Evolutionary conservation across 176 grass and related monocot genomes (phyloP).

Genomic region (Oropetium thomaeum): DNA sequence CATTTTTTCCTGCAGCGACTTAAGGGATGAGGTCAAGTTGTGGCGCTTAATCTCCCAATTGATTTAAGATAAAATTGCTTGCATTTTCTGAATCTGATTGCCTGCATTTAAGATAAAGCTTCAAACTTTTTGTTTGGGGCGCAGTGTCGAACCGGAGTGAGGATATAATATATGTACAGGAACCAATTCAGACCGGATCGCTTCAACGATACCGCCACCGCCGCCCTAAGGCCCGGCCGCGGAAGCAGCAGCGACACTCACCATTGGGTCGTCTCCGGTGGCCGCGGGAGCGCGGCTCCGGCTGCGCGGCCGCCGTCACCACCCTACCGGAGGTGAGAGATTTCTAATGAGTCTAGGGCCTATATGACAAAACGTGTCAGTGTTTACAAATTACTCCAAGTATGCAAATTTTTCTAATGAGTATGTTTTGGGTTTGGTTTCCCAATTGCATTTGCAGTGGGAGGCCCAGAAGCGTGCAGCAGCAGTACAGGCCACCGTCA

Average conservation of each 20-base stretch:
- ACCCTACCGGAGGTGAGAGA: conserved; percentile 31
- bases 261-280: conserved; percentile 44
- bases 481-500: conserved; percentile 31
- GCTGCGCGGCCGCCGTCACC: conserved; percentile 3
- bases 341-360: too few relatives aligned
- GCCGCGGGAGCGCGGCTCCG: conserved; percentile 27
- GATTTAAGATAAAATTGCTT: not conserved
- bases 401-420: too few relatives aligned
- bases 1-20: not conserved
- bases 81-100: too few relatives aligned
- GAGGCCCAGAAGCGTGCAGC: conserved; percentile 26
- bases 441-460: conserved; percentile 24
- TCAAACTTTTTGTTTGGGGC: not conserved
- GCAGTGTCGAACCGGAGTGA: conserved; percentile 10
- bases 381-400: too few relatives aligned
- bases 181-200: conserved; percentile 36
- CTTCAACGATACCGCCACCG: conserved; percentile 31
- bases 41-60: not conserved
- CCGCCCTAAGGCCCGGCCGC: conserved; percentile 27
- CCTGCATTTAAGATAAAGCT: not conserved
- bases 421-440: not conserved
- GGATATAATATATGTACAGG: conserved; percentile 48
- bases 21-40: not conserved
- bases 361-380: too few relatives aligned
- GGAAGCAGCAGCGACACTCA: conserved; percentile 17